Evolutionary conservation across 1,284 basidiomycete species (phyloP).

Genomic region (Microbotryomycetes sp.): DNA sequence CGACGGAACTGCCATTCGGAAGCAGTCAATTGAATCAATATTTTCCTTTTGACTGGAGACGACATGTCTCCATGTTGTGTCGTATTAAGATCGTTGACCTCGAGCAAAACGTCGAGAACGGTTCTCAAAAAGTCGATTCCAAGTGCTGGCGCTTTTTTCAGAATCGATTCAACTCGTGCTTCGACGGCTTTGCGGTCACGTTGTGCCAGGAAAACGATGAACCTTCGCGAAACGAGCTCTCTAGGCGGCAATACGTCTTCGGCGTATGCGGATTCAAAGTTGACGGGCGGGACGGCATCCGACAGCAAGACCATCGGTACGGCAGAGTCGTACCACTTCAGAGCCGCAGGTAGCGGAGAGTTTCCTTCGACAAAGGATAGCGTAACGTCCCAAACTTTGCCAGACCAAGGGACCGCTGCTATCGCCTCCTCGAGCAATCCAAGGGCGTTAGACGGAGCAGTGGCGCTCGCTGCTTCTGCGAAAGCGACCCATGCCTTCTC

Average conservation of each 20-base stretch:
- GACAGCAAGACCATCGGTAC: constrained; percentile 16
- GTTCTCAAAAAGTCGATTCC: not conserved
- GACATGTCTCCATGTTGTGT: not conserved
- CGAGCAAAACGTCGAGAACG: constrained; percentile 7
- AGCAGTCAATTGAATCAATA: not conserved
- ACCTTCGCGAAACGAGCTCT: constrained; percentile 22
- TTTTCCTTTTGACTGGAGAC: not conserved
- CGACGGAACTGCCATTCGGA: constrained; percentile 2
- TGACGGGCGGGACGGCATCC: constrained; percentile 19
- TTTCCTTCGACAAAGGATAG: constrained; percentile 4
- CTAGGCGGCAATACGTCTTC: constrained; percentile 10
- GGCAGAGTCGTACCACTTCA: constrained; percentile 16
- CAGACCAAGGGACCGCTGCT: constrained; percentile 13
- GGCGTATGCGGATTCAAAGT: constrained; percentile 8
- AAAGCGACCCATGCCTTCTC: constrained; percentile 26
- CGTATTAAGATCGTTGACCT: constrained; percentile 8
- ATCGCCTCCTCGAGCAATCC: constrained; percentile 1
- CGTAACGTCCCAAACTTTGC: constrained; percentile 20
- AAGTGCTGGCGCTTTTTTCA: not conserved
- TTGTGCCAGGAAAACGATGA: constrained; percentile 10
- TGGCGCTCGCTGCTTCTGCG: constrained; percentile 9
- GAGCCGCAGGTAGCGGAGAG: not conserved
- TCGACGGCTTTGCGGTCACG: not conserved
- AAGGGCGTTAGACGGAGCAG: not conserved
- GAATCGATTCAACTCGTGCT: not conserved